Evolutionary conservation across 2,329 filamentous ascomycete genomes (phyloP).

Genomic region (Cercospora sp.): DNA sequence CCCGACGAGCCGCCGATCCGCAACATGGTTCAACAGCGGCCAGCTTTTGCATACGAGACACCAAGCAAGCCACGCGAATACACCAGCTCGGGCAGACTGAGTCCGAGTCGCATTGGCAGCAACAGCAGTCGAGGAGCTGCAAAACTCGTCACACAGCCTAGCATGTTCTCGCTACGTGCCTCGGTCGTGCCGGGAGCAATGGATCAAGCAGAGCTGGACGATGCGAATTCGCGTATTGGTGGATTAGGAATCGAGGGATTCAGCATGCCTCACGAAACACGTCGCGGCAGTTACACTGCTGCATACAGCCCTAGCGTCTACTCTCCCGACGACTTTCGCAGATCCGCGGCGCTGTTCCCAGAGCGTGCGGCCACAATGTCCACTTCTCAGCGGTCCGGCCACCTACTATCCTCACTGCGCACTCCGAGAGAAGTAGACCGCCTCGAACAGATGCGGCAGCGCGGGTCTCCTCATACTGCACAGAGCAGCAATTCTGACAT

Average conservation of each 20-base stretch:
- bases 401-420: background rate
- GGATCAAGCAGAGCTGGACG: constrained; percentile 28
- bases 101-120: constrained; percentile 32
- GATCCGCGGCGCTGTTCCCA: constrained; percentile 4
- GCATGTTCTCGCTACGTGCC: constrained; percentile 35
- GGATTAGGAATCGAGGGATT: constrained; percentile 36
- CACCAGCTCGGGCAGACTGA: constrained; percentile 26
- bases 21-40: constrained; percentile 11
- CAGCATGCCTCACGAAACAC: constrained; percentile 31
- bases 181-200: constrained; percentile 33
- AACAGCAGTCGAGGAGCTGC: constrained; percentile 28
- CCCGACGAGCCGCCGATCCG: constrained; percentile 32
- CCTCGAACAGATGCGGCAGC: background rate
- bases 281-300: constrained; percentile 18
- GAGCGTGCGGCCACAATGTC: constrained; percentile 6
- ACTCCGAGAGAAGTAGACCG: background rate
- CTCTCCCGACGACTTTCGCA: constrained; percentile 21
- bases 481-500: constrained; percentile 18
- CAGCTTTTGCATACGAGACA: constrained; percentile 17
- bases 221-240: constrained; percentile 33
- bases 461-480: constrained; percentile 8
- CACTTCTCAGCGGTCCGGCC: background rate
- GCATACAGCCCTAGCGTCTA: constrained; percentile 37
- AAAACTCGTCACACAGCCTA: constrained; percentile 33
- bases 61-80: constrained; percentile 19